These are phyloP conservation scores for Prosopis cineraria DNA, from an alignment of 306 rosid species.

Conservation along the genomic window DNA sequence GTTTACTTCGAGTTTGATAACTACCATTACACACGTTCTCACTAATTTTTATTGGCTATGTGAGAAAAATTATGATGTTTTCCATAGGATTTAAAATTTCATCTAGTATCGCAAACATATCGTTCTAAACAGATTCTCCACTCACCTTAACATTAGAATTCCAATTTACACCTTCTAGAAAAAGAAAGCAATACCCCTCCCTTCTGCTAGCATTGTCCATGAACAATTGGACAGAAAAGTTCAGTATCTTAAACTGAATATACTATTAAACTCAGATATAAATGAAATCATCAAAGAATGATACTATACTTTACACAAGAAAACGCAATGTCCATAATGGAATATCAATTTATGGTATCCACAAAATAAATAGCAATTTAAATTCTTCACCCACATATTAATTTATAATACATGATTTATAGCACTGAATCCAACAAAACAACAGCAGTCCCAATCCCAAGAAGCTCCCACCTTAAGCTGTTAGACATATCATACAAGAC, in stretches of 20 bases:
- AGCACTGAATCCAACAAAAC: background rate
- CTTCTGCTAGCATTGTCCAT: background rate
- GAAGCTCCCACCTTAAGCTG: constrained; percentile 11
- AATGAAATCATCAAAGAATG: constrained; percentile 15
- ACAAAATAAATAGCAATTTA: too few species aligned
- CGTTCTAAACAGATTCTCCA: background rate
- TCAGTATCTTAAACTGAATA: background rate
- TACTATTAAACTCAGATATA: background rate
- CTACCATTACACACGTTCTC: background rate
- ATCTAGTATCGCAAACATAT: background rate
- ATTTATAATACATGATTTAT: background rate
- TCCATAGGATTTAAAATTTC: background rate
- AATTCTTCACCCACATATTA: background rate
- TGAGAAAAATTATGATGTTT: background rate
- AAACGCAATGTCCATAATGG: background rate
- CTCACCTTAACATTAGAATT: background rate
- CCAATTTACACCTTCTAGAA: background rate
- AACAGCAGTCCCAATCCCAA: constrained; percentile 1
- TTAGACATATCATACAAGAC: background rate
- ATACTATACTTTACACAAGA: background rate
- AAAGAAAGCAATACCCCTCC: background rate
- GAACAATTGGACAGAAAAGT: constrained; percentile 7
- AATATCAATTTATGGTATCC: constrained; percentile 8
- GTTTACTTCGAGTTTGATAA: background rate
- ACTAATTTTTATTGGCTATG: background rate